Conservation (phyloP, 2,329 filamentous ascomycete species). For the Paecilomyces fulvus region DNA sequence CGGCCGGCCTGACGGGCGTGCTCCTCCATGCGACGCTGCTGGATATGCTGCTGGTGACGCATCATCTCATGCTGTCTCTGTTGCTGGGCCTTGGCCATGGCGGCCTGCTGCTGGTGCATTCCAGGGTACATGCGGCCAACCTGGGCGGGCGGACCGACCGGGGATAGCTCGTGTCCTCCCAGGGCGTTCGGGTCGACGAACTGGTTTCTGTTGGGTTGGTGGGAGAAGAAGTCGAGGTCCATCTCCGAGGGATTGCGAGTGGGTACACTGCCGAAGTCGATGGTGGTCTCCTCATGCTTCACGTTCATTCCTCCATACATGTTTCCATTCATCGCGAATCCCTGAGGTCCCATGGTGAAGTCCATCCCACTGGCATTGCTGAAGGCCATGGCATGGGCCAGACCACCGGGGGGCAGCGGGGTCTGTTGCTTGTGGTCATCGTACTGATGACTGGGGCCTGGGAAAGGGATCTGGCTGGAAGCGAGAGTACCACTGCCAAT, state of each 20-base stretch:
- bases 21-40: constrained; percentile 19
- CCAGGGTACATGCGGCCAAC: constrained; percentile 80
- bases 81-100: constrained; percentile 66
- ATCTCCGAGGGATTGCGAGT: constrained; percentile 47
- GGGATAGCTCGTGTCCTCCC: constrained; percentile 51
- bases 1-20: constrained; percentile 16
- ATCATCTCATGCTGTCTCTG: constrained; percentile 53
- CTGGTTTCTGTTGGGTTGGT: constrained; percentile 33
- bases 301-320: constrained; percentile 48
- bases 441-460: constrained; percentile 87
- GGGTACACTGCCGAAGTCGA: constrained; percentile 64
- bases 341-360: constrained; percentile 27
- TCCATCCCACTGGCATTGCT: constrained; percentile 49
- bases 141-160: constrained; percentile 43
- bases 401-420: constrained; percentile 75
- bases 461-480: constrained; percentile 47
- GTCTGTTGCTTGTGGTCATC: constrained; percentile 94
- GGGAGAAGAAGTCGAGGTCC: constrained; percentile 50
- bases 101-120: constrained; percentile 84
- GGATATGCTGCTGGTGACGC: constrained; percentile 46
- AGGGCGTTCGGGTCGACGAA: constrained; percentile 69
- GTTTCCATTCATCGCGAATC: constrained; percentile 47
- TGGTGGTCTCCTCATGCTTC: constrained; percentile 33
- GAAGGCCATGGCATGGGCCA: constrained; percentile 70
- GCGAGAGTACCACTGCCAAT: constrained; percentile 26